Conservation (phyloP, 2,329 filamentous ascomycete species). For the Endothia cerciana region DNA sequence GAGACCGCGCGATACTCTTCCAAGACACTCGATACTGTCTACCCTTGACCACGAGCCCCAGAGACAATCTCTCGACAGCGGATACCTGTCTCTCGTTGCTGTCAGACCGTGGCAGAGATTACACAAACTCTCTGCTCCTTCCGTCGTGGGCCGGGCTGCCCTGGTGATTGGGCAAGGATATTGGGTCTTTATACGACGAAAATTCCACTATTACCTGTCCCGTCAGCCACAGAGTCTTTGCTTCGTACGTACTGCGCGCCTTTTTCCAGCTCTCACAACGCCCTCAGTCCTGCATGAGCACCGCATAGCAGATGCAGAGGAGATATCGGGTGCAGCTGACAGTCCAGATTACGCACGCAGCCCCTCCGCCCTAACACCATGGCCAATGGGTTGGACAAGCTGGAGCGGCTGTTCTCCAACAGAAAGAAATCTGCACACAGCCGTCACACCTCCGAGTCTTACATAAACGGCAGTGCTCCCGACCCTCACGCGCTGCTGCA, state of each 20-base stretch:
- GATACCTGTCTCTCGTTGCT: constrained; percentile 14
- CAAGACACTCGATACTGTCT: constrained; percentile 24
- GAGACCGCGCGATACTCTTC: constrained; percentile 17
- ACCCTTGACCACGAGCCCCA: constrained; percentile 23
- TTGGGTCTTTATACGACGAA: constrained; percentile 24
- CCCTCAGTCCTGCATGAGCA: constrained; percentile 1
- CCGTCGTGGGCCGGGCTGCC: constrained; percentile 6
- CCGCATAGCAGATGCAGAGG: constrained; percentile 17
- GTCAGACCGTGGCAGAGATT: not conserved
- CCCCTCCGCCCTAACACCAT: constrained; percentile 39
- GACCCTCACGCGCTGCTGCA: constrained; percentile 16
- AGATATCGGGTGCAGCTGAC: constrained; percentile 29
- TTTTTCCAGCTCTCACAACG: not conserved
- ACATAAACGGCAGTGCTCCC: constrained; percentile 27
- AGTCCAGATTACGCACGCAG: constrained; percentile 30
- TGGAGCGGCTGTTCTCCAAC: constrained; percentile 56
- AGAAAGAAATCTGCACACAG: constrained; percentile 43
- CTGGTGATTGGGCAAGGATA: constrained; percentile 26
- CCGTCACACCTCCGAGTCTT: constrained; percentile 32
- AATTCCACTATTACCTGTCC: constrained; percentile 17
- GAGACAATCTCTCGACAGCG: constrained; percentile 22
- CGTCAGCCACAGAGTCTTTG: constrained; percentile 23
- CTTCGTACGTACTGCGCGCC: constrained; percentile 14
- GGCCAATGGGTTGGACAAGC: constrained; percentile 52
- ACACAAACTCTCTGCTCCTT: not conserved